Base-by-base conservation (phyloP, 305 asterid species). In the Rubia peregrina region DNA sequence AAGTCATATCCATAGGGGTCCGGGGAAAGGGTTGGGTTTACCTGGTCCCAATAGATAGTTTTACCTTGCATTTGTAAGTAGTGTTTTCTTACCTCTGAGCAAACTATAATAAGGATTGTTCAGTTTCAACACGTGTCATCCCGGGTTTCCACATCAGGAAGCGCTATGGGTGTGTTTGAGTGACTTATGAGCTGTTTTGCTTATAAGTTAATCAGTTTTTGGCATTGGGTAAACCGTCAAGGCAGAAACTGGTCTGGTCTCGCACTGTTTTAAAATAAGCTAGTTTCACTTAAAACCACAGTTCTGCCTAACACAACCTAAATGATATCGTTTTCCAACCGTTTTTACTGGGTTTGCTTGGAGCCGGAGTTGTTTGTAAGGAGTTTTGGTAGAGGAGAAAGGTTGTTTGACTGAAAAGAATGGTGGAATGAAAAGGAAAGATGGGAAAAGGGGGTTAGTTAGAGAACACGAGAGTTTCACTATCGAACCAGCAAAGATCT, bases 391-490 rank as follows among this genome's bases (percentile, higher is more conserved):
- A 49, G 24, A 63, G 19, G 67, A 40, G 51, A 64, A 64, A 17
- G 43, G 68, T 41, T 3, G 16, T 40, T 40, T 64, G 68, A 64
- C 42, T 8, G 36, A 67, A 65, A 44, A 22, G 56, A 49, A 16
- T 3, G 62, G 61, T 56, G 61, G 33, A 64, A 65, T 67, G 26
- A 57, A 49, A 11, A 13, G 36, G 26, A 61, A 38, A 19, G 73
- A 55, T 19, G 65, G 73, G 13, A 71, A 33, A 65, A 78, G 78
- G 74, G 49, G 68, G 44, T 36, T 62, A 66, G 67, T 75, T 69
- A 80, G 73, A 72, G 72, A 78, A 85, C 87, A 82, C 80, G 16
- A 78, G 72, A 74, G 67, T 49, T 33, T 79, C 77, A 46, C 69
- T 71, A 21, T 77, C 85, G 76, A n/a, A 59, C 77, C 75, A 74